phyloP scores from a whole-genome alignment of 345 rosid genomes.

The Balakata baccata region DNA sequence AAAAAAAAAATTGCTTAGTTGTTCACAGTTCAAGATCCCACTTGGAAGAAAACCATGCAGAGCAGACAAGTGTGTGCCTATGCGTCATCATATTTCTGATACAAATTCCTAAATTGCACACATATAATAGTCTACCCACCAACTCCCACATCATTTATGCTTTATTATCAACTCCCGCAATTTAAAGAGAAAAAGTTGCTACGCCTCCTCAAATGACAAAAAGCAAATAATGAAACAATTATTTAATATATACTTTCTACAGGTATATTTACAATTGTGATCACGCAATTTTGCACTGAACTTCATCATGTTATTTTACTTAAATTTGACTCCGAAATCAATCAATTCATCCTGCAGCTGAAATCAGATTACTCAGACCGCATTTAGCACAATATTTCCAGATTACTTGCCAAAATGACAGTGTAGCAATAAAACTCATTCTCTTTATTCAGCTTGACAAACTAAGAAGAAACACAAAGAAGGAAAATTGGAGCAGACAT shows the following conservation, averaged over 20 bases:
- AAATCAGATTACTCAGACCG: too few relatives aligned
- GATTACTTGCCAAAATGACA: too few relatives aligned
- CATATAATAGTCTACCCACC: background rate
- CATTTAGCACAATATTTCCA: too few relatives aligned
- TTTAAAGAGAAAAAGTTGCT: background rate
- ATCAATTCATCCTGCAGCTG: too few relatives aligned
- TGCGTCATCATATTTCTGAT: background rate
- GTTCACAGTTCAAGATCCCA: constrained; percentile 11
- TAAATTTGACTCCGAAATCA: too few relatives aligned
- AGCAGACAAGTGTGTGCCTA: background rate
- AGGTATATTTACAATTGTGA: too few relatives aligned
- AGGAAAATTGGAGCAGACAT: background rate
- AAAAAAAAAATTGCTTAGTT: background rate
- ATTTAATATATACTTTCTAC: too few relatives aligned
- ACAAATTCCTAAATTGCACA: background rate
- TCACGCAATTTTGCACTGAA: background rate
- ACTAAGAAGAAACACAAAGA: background rate
- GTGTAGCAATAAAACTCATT: too few relatives aligned
- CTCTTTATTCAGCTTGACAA: background rate
- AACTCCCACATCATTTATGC: background rate
- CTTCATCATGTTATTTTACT: background rate
- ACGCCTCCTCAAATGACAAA: background rate
- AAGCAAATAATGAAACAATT: background rate
- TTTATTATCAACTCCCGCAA: background rate
- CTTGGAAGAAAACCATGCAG: background rate